Evolutionary conservation across 495 filamentous ascomycete species (phyloP).

Genomic region (Jackrogersella minutella): DNA sequence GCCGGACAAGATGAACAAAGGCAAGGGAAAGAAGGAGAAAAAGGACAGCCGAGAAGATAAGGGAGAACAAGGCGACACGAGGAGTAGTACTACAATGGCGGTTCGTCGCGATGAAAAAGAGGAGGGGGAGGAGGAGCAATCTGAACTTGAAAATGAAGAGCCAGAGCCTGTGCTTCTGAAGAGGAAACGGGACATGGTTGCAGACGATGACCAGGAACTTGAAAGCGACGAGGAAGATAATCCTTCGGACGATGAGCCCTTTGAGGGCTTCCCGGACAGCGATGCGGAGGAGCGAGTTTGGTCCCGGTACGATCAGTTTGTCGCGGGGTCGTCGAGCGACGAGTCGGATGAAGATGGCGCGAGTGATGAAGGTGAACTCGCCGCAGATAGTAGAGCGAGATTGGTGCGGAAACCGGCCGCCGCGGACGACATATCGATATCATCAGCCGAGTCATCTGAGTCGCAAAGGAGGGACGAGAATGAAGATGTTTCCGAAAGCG

Average conservation of each 20-base stretch:
- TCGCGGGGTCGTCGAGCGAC: constrained; percentile 54
- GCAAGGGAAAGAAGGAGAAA: constrained; percentile 30
- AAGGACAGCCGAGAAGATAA: constrained; percentile 32
- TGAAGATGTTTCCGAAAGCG: constrained; percentile 38
- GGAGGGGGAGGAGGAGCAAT: constrained; percentile 19
- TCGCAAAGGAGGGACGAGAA: constrained; percentile 15
- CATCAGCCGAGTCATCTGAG: constrained; percentile 31
- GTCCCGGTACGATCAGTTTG: constrained; percentile 48
- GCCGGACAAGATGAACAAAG: constrained; percentile 50
- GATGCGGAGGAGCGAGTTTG: constrained; percentile 57
- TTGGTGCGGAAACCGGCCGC: constrained; percentile 26
- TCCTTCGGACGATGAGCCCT: constrained; percentile 45
- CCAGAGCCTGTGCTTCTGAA: constrained; percentile 24
- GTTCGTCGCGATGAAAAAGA: constrained; percentile 18
- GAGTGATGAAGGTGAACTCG: constrained; percentile 21
- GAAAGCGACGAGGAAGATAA: constrained; percentile 31
- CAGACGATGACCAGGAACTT: constrained; percentile 29
- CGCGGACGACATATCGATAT: constrained; percentile 42
- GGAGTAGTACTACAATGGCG: constrained; percentile 14
- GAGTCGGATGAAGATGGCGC: constrained; percentile 41
- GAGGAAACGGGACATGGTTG: constrained; percentile 24
- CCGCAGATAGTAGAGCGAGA: constrained; percentile 30
- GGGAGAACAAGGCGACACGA: constrained; percentile 33
- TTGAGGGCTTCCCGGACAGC: constrained; percentile 64
- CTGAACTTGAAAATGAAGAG: constrained; percentile 10